Conservation (phyloP, 1,284 basidiomycete species). For the Cryptococcus neoformans region DNA sequence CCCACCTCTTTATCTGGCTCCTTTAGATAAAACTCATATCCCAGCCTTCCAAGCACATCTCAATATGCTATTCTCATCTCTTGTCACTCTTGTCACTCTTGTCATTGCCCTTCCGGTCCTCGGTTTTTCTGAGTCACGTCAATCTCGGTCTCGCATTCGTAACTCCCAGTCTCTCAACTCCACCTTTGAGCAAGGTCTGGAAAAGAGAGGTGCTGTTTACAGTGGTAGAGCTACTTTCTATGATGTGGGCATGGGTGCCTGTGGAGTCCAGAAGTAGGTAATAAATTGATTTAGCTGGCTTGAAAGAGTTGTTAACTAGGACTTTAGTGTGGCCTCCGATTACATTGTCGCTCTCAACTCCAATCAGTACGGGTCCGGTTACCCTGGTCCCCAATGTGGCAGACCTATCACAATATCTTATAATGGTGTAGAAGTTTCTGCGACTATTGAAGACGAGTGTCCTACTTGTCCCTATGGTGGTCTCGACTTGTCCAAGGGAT, state of each 20-base stretch:
- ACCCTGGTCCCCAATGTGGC: constrained; percentile 63
- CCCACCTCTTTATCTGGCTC: neutral
- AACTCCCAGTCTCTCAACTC: neutral
- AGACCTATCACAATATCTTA: constrained; percentile 63
- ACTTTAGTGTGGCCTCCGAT: constrained; percentile 15
- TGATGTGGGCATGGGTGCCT: constrained; percentile 41
- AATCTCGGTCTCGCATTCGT: neutral
- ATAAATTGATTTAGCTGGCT: no score
- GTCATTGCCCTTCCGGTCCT: neutral
- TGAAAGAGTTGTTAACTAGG: constrained; percentile 47
- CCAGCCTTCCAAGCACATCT: neutral
- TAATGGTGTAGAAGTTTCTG: constrained; percentile 59
- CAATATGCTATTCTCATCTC: no score
- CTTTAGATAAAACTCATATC: neutral
- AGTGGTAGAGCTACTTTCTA: constrained; percentile 42
- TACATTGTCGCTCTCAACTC: constrained; percentile 48
- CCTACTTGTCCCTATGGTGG: constrained; percentile 54
- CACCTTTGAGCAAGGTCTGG: neutral
- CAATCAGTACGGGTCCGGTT: constrained; percentile 45
- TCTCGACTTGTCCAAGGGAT: constrained; percentile 70
- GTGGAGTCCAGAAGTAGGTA: constrained; percentile 21
- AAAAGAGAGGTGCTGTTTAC: constrained; percentile 6
- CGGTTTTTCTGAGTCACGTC: neutral
- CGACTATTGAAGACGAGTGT: constrained; percentile 63
- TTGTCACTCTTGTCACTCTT: neutral